phyloP scores from a whole-genome alignment of 2,329 filamentous ascomycete genomes.

The Madurella fahalii region DNA sequence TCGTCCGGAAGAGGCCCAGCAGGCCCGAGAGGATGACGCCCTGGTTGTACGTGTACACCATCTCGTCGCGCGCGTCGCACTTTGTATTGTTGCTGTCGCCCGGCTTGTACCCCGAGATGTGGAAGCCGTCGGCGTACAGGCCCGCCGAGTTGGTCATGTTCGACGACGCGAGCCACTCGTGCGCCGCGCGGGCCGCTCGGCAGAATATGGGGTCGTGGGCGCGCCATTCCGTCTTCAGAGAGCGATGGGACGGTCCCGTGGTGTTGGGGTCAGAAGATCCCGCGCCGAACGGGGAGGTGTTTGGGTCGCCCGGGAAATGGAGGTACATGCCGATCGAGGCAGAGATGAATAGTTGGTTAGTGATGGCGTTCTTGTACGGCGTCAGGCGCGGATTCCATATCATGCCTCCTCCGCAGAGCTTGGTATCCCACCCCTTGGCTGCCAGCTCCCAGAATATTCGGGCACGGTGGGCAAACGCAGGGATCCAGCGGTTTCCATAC shows the following conservation, averaged over 20 bases:
- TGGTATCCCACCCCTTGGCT: constrained; percentile 73
- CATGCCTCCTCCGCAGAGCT: constrained; percentile 83
- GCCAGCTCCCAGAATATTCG: constrained; percentile 83
- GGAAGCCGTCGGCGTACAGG: constrained; percentile 83
- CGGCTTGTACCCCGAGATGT: constrained; percentile 63
- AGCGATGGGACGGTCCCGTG: constrained; percentile 29
- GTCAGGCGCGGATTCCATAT: constrained; percentile 76
- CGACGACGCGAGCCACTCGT: constrained; percentile 72
- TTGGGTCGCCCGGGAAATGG: constrained; percentile 76
- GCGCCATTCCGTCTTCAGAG: constrained; percentile 30
- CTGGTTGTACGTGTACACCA: constrained; percentile 96
- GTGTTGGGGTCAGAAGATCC: constrained; percentile 1
- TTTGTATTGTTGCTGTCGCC: constrained; percentile 58
- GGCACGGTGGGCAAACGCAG: constrained; percentile 76
- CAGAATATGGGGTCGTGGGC: constrained; percentile 61
- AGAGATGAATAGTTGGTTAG: constrained; percentile 83
- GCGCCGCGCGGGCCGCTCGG: constrained; percentile 69
- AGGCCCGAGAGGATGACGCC: constrained; percentile 82
- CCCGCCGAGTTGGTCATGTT: constrained; percentile 77
- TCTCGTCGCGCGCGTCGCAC: constrained; percentile 79
- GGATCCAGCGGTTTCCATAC: constrained; percentile 73
- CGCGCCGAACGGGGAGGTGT: constrained; percentile 60
- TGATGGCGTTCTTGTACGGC: constrained; percentile 96
- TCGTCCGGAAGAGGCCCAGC: constrained; percentile 74
- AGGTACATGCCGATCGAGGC: constrained; percentile 87